Evolutionary conservation across 1,284 basidiomycete genomes (phyloP).

Genomic region (Filobasidium uniguttulatum): DNA sequence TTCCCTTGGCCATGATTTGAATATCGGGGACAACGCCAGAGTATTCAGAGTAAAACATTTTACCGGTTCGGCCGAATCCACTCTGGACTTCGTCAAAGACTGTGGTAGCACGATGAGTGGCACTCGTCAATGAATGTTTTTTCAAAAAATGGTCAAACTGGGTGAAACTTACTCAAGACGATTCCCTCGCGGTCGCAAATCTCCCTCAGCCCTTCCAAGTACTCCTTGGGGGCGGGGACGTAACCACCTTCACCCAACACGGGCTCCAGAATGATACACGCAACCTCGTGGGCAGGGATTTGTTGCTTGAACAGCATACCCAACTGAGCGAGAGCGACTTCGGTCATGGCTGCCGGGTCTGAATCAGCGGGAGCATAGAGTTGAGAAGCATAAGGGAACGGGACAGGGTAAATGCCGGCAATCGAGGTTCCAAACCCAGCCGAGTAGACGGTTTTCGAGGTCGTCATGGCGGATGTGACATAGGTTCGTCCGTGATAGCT

Average conservation of each 20-base stretch:
- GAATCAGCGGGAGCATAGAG: conserved; percentile 52
- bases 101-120: conserved; percentile 8
- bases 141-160: background rate
- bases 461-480: conserved; percentile 73
- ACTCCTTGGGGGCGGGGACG: conserved; percentile 70
- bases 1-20: conserved; percentile 68
- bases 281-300: conserved; percentile 69
- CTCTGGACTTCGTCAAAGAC: conserved; percentile 78
- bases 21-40: conserved; percentile 75
- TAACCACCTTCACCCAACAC: conserved; percentile 89
- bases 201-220: conserved; percentile 61
- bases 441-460: conserved; percentile 77
- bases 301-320: conserved; percentile 73
- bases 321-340: conserved; percentile 63
- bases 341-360: conserved; percentile 51
- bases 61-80: conserved; percentile 82
- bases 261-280: conserved; percentile 82
- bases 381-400: conserved; percentile 93
- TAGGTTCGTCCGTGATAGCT: conserved; percentile 76
- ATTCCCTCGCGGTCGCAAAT: conserved; percentile 80
- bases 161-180: conserved; percentile 59
- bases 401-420: conserved; percentile 67
- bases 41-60: conserved; percentile 64
- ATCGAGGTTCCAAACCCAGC: conserved; percentile 61
- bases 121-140: conserved; percentile 31